phyloP scores from a whole-genome alignment of 2,329 filamentous ascomycete genomes.

The Ustilaginoidea virens region DNA sequence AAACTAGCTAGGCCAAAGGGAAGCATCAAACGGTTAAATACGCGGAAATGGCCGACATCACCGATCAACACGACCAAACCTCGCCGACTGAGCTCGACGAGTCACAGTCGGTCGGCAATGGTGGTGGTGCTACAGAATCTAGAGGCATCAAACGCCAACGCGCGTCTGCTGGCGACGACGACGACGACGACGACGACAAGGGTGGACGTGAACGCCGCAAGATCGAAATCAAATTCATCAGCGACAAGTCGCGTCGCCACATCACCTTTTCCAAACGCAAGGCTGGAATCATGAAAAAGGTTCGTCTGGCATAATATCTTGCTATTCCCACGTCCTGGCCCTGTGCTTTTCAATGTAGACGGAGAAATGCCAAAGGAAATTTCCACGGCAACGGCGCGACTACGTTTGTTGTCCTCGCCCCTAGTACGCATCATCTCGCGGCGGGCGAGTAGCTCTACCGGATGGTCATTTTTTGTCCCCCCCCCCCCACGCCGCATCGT shows the following conservation, averaged over 20 bases:
- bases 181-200: constrained; percentile 96
- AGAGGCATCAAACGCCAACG: constrained; percentile 85
- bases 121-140: constrained; percentile 49
- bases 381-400: too few species aligned
- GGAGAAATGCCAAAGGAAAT: too few species aligned
- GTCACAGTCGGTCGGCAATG: constrained; percentile 57
- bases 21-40: constrained; percentile 1
- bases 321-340: not conserved
- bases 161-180: constrained; percentile 72
- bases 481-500: too few species aligned
- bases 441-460: too few species aligned
- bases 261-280: constrained; percentile 99
- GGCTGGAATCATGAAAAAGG: constrained; percentile 99
- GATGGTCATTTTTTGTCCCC: too few species aligned
- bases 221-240: constrained; percentile 99
- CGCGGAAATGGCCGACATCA: constrained; percentile 57
- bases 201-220: constrained; percentile 94
- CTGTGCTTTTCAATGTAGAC: too few species aligned
- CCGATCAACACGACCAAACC: constrained; percentile 61
- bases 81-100: constrained; percentile 63
- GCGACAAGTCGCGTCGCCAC: constrained; percentile 97
- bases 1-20: not conserved
- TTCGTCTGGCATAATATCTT: constrained; percentile 35
- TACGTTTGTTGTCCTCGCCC: too few species aligned
- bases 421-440: too few species aligned